A percentile compares a stretch with the other conserved stretches of the same genome.
These are phyloP conservation scores for Rhodomyrtus tomentosa DNA, from an alignment of 345 rosid genomes.

Conservation along the genomic window DNA sequence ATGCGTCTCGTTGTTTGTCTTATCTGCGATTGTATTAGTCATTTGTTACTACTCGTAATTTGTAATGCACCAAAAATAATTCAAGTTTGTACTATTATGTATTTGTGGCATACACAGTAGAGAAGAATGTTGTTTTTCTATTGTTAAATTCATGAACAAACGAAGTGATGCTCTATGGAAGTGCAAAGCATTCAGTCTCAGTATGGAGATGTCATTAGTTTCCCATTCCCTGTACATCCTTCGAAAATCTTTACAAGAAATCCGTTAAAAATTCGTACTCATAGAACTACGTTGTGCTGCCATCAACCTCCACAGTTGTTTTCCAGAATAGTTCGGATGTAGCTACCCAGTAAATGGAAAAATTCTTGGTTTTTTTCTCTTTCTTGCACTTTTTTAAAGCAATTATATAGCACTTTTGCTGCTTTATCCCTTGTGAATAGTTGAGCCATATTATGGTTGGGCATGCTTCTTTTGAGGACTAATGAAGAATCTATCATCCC, in stretches of 20 bases:
- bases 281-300: neutral
- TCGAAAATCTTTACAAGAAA: neutral
- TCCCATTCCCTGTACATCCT: neutral
- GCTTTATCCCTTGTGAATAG: neutral
- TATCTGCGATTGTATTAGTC: neutral
- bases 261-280: neutral
- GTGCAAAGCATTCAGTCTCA: neutral
- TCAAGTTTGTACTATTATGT: too few species aligned
- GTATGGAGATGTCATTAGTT: neutral
- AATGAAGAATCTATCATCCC: conserved; percentile 9
- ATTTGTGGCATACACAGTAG: neutral
- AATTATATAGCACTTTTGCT: neutral
- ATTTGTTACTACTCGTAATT: too few species aligned
- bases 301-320: neutral
- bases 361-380: neutral
- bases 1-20: neutral
- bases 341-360: neutral
- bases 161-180: neutral
- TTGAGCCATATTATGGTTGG: neutral
- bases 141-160: neutral
- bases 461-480: neutral
- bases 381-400: neutral
- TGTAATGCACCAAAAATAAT: neutral
- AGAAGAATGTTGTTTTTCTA: too few species aligned
- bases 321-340: neutral